These are phyloP conservation scores for Macadamia tetraphylla DNA, from an alignment of 164 flowering plant species.

Conservation along the genomic window DNA sequence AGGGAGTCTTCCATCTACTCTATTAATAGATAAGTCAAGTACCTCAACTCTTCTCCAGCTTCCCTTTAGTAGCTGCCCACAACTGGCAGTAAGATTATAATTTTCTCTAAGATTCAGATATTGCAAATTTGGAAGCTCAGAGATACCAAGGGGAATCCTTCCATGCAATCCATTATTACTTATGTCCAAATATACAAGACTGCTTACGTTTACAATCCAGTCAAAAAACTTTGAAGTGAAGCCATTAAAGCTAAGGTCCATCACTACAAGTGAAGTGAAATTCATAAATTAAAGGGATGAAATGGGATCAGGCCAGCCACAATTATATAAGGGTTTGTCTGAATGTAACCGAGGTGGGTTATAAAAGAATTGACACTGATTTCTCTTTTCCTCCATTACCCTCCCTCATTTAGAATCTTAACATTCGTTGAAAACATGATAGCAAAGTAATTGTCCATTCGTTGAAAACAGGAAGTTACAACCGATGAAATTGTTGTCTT, in stretches of 20 bases:
- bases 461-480: too few relatives aligned
- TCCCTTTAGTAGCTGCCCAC: not conserved
- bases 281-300: constrained; percentile 14
- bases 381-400: too few relatives aligned
- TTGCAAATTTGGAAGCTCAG: constrained; percentile 25
- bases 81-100: too few relatives aligned
- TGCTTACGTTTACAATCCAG: constrained; percentile 24
- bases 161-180: constrained; percentile 17
- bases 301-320: constrained; percentile 15
- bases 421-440: too few relatives aligned
- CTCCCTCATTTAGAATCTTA: too few relatives aligned
- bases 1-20: constrained; percentile 30
- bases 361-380: too few relatives aligned
- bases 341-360: constrained; percentile 9
- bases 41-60: constrained; percentile 10
- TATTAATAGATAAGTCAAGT: constrained; percentile 21
- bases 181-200: constrained; percentile 20
- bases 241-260: constrained; percentile 28
- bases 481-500: too few relatives aligned
- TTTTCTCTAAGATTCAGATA: constrained; percentile 20
- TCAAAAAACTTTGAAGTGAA: constrained; percentile 21
- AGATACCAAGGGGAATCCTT: constrained; percentile 29
- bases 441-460: too few relatives aligned
- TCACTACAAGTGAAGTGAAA: constrained; percentile 28
- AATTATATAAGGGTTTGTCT: constrained; percentile 5